Evolutionary conservation across 2,329 filamentous ascomycete genomes (phyloP), one percentile per base, ranked within the genome.

Genomic region (Penicillium carneum): DNA sequence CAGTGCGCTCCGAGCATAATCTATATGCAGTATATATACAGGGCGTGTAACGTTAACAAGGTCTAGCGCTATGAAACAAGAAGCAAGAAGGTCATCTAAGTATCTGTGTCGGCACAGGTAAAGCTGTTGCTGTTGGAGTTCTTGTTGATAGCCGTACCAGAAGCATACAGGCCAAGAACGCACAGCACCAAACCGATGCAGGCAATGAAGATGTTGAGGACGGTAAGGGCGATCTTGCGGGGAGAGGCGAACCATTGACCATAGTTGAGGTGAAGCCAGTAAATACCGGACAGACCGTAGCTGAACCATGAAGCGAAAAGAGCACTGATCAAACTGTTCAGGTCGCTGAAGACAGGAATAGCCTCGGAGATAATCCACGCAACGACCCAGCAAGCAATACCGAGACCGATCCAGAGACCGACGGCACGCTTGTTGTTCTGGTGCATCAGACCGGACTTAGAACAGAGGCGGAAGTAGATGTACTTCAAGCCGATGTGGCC

Each of bases 351-450:
- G 52, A 86, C 84, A 2, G 89, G 90, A 5, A 92, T 87, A 0
- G 86, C 86, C 74, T 89, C 86, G 16, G 88, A 87, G 57, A 92
- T 87, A 59, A 91, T 75, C 81, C 86, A 89, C 1, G 87, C 86
- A 18, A 89, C 68, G 4, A 85, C 68, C 86, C 88, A 91, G 48
- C 86, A 77, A n/a, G 71, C 74, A 0, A 82, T 71, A 3, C 85
- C 83, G 41, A 91, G 84, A 5, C 62, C 81, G 14, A 86, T 67
- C 89, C 89, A 91, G n/a, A 82, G 82, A 2, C 81, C 72, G 64
- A 84, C 83, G 9, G 85, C 83, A 1, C 81, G 65, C 58, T 77
- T 77, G 49, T 80, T 86, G 54, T 79, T 77, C 63, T 81, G 78
- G 50, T 79, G 77, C 71, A 85, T 78, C 69, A 84, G 81, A 63